Evolutionary conservation across 768 basidiomycete genomes (phyloP).

Genomic region (Macrolepiota dolichaula): DNA sequence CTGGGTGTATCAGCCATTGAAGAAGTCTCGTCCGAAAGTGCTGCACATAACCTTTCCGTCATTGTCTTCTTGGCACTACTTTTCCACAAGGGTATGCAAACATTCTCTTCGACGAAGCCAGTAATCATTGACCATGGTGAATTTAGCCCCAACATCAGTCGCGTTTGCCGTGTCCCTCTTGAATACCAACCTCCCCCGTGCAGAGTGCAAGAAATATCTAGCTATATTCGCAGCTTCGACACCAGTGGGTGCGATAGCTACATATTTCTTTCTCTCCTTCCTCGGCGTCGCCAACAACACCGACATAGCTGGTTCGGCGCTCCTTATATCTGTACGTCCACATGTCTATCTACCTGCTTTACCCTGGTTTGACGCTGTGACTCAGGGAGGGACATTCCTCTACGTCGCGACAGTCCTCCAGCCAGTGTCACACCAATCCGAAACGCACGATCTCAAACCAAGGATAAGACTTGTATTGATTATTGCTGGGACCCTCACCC

Average conservation of each 20-base stretch:
- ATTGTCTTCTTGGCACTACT: slow-evolving; percentile 90
- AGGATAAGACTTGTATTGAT: slow-evolving; percentile 49
- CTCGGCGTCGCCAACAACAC: slow-evolving; percentile 41
- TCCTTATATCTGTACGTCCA: slow-evolving; percentile 76
- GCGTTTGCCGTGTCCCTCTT: slow-evolving; percentile 85
- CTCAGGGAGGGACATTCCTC: slow-evolving; percentile 87
- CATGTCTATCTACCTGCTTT: background rate
- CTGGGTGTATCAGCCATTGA: slow-evolving; percentile 73
- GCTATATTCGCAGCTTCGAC: slow-evolving; percentile 81
- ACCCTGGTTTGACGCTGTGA: slow-evolving; percentile 3
- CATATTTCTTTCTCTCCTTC: slow-evolving; percentile 63
- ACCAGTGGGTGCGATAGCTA: slow-evolving; percentile 75
- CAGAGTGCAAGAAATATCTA: slow-evolving; percentile 72
- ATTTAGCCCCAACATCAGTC: slow-evolving; percentile 82
- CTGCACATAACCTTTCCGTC: slow-evolving; percentile 54
- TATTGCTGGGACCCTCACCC: slow-evolving; percentile 67
- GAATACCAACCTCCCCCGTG: slow-evolving; percentile 64
- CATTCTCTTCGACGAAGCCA: slow-evolving; percentile 22
- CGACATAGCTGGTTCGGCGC: slow-evolving; percentile 69
- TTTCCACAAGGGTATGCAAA: slow-evolving; percentile 78
- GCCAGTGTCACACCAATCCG: slow-evolving; percentile 50
- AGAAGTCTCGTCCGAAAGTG: slow-evolving; percentile 23
- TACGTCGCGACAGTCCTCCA: slow-evolving; percentile 94
- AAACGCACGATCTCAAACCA: slow-evolving; percentile 42
- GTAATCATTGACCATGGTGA: background rate